phyloP scores from a whole-genome alignment of 805 yeast species.

The Lachancea meyersii region DNA sequence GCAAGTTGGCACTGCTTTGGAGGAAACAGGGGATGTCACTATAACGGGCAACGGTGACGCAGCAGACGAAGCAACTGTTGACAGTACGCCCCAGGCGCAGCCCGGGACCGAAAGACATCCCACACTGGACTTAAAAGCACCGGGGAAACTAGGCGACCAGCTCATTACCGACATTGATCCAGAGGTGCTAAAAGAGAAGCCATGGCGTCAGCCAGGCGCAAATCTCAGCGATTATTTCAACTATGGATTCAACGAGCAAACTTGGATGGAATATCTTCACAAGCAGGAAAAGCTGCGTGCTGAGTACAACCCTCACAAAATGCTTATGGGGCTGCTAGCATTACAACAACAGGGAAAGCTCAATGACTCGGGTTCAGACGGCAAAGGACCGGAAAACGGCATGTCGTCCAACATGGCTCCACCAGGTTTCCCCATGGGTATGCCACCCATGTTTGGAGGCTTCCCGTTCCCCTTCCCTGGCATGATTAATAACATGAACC shows the following conservation, averaged over 20 bases:
- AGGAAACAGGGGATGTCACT: background rate
- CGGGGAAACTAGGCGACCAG: conserved; percentile 54
- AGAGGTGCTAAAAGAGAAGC: conserved; percentile 82
- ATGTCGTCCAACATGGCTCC: conserved; percentile 18
- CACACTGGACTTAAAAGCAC: conserved; percentile 32
- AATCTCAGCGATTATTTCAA: conserved; percentile 92
- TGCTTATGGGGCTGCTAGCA: conserved; percentile 48
- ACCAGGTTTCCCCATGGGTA: conserved; percentile 25
- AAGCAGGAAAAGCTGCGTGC: conserved; percentile 79
- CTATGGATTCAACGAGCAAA: conserved; percentile 91
- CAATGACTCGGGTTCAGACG: conserved; percentile 36
- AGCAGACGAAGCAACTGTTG: background rate
- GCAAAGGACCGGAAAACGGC: conserved; percentile 11
- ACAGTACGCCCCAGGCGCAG: conserved; percentile 19
- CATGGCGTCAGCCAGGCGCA: conserved; percentile 98
- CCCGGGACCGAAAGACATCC: conserved; percentile 32
- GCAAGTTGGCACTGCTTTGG: conserved; percentile 3
- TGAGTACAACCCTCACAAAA: conserved; percentile 76
- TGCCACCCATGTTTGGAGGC: conserved; percentile 33
- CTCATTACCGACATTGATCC: conserved; percentile 78
- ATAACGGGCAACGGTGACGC: background rate
- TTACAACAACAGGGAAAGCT: conserved; percentile 34
- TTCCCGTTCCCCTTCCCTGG: conserved; percentile 34
- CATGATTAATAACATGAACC: conserved; percentile 36
- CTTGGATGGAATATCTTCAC: conserved; percentile 89